A percentile compares a stretch with the other conserved stretches of the same genome.
Conservation (phyloP, 192 early-diverging fungal genomes). For the Coemansia aciculifera region DNA sequence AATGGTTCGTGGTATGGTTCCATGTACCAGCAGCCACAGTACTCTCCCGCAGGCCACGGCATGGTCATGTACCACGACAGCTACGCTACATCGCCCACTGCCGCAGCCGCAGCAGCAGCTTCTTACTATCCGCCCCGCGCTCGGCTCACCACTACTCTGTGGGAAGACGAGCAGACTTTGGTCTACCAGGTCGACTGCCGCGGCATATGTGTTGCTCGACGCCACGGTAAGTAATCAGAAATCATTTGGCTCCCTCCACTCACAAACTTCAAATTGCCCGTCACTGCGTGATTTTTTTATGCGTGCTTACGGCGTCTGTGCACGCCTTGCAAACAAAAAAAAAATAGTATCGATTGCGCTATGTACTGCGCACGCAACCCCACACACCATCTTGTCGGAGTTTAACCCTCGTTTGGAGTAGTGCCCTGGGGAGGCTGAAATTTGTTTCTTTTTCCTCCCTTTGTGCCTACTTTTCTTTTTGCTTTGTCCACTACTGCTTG, state of each 20-base stretch:
- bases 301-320: conserved; percentile 17
- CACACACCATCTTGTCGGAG: not conserved
- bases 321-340: conserved; percentile 3
- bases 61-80: conserved; percentile 56
- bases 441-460: not conserved
- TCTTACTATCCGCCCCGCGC: conserved; percentile 55
- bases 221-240: conserved; percentile 56
- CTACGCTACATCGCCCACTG: conserved; percentile 47
- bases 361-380: not conserved
- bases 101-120: conserved; percentile 50
- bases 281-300: conserved; percentile 17
- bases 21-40: conserved; percentile 51
- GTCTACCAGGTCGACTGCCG: conserved; percentile 81
- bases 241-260: not conserved
- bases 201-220: conserved; percentile 76
- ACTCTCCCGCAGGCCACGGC: conserved; percentile 44
- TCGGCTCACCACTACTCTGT: conserved; percentile 68
- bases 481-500: not conserved
- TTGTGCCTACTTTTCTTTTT: not conserved
- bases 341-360: not conserved
- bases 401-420: not conserved
- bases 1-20: conserved; percentile 45
- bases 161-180: conserved; percentile 81
- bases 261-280: not conserved
- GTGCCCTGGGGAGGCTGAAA: conserved; percentile 2